These are phyloP conservation scores for Stagonosporopsis chrysanthemi DNA, from an alignment of 2,329 filamentous ascomycete genomes.

Conservation along the genomic window DNA sequence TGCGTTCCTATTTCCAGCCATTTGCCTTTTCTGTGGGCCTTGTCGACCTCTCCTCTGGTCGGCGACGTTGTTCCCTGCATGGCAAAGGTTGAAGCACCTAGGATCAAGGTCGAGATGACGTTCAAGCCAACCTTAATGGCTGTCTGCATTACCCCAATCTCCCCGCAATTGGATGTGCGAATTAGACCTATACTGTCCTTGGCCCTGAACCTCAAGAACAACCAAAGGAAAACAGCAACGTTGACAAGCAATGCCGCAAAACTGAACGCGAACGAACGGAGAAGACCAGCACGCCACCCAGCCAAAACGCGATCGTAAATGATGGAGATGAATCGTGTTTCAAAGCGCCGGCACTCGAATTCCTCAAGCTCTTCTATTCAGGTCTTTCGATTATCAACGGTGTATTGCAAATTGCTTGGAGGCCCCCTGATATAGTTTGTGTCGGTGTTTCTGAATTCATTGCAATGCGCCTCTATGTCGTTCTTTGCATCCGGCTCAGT, in stretches of 20 bases:
- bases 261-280: constrained; percentile 24
- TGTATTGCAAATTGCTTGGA: neutral
- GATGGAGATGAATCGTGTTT: constrained; percentile 9
- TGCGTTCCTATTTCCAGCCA: constrained; percentile 30
- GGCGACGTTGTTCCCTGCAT: constrained; percentile 35
- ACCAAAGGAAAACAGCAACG: constrained; percentile 21
- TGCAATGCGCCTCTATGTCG: neutral
- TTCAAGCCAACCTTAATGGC: constrained; percentile 57
- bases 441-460: neutral
- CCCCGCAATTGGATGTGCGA: constrained; percentile 30
- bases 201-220: constrained; percentile 2
- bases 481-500: neutral
- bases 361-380: constrained; percentile 18
- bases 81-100: constrained; percentile 29
- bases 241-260: constrained; percentile 21
- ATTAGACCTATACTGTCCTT: constrained; percentile 9
- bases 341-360: constrained; percentile 11
- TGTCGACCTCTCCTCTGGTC: constrained; percentile 30
- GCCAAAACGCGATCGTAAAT: constrained; percentile 22
- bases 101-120: constrained; percentile 45
- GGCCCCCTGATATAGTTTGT: constrained; percentile 3
- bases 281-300: constrained; percentile 26
- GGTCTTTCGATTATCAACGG: constrained; percentile 9
- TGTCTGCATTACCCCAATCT: constrained; percentile 15
- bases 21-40: constrained; percentile 34